Conservation (phyloP, 2,329 filamentous ascomycete species). For the Cadophora luteo-olivacea region DNA sequence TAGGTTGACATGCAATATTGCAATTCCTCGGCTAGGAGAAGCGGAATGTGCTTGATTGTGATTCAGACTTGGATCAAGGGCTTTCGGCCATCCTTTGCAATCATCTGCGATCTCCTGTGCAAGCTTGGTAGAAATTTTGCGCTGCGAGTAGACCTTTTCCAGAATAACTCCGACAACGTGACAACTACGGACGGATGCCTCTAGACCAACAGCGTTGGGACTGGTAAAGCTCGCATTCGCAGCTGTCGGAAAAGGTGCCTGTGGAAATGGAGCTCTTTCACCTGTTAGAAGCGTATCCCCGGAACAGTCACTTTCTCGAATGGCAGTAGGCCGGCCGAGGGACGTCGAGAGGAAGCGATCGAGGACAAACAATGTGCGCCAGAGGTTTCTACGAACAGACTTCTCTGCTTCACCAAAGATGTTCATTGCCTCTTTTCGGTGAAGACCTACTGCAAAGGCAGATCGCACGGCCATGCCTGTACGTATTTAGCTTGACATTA, state of each 20-base stretch:
- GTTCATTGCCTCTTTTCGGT: conserved; percentile 63
- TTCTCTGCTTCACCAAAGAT: conserved; percentile 57
- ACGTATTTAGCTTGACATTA: conserved; percentile 12
- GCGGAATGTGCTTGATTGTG: conserved; percentile 55
- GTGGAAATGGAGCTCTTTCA: conserved; percentile 29
- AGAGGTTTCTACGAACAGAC: conserved; percentile 61
- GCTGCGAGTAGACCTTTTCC: conserved; percentile 63
- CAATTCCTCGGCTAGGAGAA: conserved; percentile 58
- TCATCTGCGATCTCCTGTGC: conserved; percentile 63
- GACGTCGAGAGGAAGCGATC: conserved; percentile 69
- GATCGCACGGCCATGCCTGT: conserved; percentile 68
- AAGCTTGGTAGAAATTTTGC: conserved; percentile 62
- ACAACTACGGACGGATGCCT: conserved; percentile 63
- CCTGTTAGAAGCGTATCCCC: conserved; percentile 49
- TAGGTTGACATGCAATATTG: conserved; percentile 67
- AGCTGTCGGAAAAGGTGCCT: conserved; percentile 35
- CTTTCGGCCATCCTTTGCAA: conserved; percentile 58
- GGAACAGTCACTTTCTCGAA: conserved; percentile 67
- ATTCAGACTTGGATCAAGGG: conserved; percentile 55
- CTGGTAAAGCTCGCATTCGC: conserved; percentile 40
- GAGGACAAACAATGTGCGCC: conserved; percentile 69
- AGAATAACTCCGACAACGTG: conserved; percentile 64
- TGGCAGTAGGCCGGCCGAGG: conserved; percentile 66
- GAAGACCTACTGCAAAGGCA: conserved; percentile 66
- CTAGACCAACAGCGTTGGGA: conserved; percentile 51